Conservation (phyloP, 192 early-diverging fungal genomes). For the Phycomyces blakesleeanus region DNA sequence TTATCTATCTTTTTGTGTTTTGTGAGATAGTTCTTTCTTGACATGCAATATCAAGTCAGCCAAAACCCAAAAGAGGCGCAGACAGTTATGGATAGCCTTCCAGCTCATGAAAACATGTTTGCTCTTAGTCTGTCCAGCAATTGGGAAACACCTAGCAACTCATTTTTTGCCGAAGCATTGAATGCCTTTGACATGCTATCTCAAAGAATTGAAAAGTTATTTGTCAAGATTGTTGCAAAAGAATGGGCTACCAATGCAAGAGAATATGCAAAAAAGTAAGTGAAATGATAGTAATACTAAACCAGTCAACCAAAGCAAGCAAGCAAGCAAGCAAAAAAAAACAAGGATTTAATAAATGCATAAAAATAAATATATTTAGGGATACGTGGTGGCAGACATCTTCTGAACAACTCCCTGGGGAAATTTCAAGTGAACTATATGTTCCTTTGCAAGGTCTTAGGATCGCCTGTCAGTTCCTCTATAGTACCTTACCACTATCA, state of each 20-base stretch:
- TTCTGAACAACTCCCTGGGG: constrained; percentile 12
- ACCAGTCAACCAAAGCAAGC: no score
- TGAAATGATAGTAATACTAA: no score
- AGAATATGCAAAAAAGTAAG: constrained; percentile 44
- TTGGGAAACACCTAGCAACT: not conserved
- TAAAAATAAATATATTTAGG: no score
- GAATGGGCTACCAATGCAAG: constrained; percentile 43
- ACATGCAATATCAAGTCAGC: constrained; percentile 41
- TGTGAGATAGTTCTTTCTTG: constrained; percentile 59
- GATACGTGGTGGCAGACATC: constrained; percentile 45
- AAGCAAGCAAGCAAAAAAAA: no score
- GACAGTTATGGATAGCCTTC: not conserved
- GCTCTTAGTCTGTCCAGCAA: not conserved
- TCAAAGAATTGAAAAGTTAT: constrained; percentile 40
- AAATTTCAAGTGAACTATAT: constrained; percentile 51
- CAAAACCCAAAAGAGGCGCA: constrained; percentile 16
- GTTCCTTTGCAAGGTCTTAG: constrained; percentile 41
- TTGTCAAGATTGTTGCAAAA: constrained; percentile 40
- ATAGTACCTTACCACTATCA: constrained; percentile 27
- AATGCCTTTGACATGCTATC: constrained; percentile 28
- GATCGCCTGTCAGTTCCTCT: constrained; percentile 36
- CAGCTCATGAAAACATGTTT: not conserved
- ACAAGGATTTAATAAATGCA: no score
- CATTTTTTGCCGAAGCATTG: constrained; percentile 10
- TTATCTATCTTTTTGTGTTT: not conserved